A percentile compares a stretch with the other conserved stretches of the same genome.
Evolutionary conservation across 306 rosid species (phyloP).

Genomic region (Rosa persica): DNA sequence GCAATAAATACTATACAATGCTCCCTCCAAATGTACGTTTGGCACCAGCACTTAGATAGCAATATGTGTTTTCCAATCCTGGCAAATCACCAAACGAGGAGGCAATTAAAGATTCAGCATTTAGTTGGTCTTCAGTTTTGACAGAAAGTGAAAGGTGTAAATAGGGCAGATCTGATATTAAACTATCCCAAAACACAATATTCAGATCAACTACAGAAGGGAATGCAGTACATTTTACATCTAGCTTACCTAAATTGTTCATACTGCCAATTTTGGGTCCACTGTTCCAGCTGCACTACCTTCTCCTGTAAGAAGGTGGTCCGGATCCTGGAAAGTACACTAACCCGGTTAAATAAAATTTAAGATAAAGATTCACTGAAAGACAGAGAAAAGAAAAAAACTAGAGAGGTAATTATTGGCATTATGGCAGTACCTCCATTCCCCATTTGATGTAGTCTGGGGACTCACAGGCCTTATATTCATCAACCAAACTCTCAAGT

Average conservation of each 20-base stretch:
- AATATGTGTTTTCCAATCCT: neutral
- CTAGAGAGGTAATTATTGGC: neutral
- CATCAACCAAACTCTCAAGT: slow-evolving; percentile 94
- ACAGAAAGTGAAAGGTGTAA: neutral
- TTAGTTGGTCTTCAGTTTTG: neutral
- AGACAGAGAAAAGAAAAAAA: neutral
- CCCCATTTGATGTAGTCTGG: slow-evolving; percentile 99
- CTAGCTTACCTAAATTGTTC: slow-evolving; percentile 44
- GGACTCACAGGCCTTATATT: slow-evolving; percentile 97
- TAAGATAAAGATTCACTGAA: slow-evolving; percentile 13
- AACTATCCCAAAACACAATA: slow-evolving; percentile 15
- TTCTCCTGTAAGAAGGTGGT: slow-evolving; percentile 70
- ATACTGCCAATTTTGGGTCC: slow-evolving; percentile 63
- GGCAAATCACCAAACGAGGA: neutral
- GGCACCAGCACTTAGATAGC: neutral
- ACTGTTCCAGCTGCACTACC: slow-evolving; percentile 80
- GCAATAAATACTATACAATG: neutral
- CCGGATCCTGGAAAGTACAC: slow-evolving; percentile 68
- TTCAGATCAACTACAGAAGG: neutral
- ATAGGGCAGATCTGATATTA: neutral
- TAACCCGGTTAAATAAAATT: slow-evolving; percentile 16
- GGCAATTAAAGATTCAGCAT: slow-evolving; percentile 2
- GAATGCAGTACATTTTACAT: neutral
- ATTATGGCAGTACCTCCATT: slow-evolving; percentile 76
- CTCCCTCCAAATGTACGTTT: slow-evolving; percentile 7